A percentile compares a stretch with the other conserved stretches of the same genome.
Evolutionary conservation across 2,329 filamentous ascomycete genomes (phyloP).

Genomic region (Colletotrichum sp.): DNA sequence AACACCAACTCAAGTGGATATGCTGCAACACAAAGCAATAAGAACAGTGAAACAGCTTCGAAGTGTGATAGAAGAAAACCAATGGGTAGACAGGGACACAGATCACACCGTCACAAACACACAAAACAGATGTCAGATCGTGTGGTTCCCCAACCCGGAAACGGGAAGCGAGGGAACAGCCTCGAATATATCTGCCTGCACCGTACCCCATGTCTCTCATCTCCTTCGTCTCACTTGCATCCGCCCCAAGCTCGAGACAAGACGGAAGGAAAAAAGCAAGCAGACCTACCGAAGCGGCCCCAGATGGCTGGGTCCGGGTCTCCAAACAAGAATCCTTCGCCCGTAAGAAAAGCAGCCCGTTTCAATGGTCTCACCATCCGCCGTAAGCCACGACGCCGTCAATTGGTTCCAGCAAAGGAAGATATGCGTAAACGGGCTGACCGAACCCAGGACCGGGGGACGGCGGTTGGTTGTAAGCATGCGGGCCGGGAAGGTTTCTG

Average conservation of each 20-base stretch:
- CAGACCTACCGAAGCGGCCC: not conserved
- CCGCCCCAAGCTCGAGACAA: not conserved
- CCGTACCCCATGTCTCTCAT: not conserved
- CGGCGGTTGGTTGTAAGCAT: constrained; percentile 26
- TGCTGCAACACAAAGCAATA: not conserved
- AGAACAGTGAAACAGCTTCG: not conserved
- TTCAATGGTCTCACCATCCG: not conserved
- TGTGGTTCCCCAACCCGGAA: not conserved
- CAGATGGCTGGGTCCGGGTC: not conserved
- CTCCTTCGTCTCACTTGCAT: not conserved
- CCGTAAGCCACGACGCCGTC: not conserved
- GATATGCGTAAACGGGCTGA: constrained; percentile 6
- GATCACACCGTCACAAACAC: not conserved
- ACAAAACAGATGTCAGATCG: not conserved
- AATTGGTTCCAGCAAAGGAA: not conserved
- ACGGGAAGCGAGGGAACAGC: not conserved
- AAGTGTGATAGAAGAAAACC: not conserved
- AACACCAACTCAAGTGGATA: not conserved
- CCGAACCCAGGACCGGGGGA: not conserved
- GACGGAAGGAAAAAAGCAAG: not conserved
- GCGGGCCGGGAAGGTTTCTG: constrained; percentile 26
- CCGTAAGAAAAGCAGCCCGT: not conserved
- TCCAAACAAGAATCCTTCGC: not conserved
- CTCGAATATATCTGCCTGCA: not conserved
- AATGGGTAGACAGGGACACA: not conserved